Base-by-base conservation (phyloP, 768 basidiomycete species). In the Mycena haematopus region DNA sequence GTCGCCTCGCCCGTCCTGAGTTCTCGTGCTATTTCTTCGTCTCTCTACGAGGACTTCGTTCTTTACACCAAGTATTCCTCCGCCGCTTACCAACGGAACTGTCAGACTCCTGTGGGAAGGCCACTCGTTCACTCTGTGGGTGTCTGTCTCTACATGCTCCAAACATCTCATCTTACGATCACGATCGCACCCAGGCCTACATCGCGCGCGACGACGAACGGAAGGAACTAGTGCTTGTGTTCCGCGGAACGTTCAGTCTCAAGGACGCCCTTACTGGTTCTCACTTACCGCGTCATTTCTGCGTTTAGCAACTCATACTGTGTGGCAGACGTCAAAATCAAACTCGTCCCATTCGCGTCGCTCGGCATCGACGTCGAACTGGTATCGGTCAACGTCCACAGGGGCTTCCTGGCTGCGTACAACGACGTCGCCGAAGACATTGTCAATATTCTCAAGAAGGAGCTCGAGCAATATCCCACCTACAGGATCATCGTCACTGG, bases 1-100 rank as follows among this genome's bases (percentile, higher is more conserved):
- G 31, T 33, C 31, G 31, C 31, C 31, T 33, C 31, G 31, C 31
- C 31, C 11, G 31, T 33, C 31, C 11, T 33, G 31, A 33, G 6
- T 11, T 33, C 31, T 33, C 31, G 31, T 33, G 31, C 11, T 33
- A 74, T 82, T 44, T 70, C 75, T 49, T 72, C 76, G 27, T 55
- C 67, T 21, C 72, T 76, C 1, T 84, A 81, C 58, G 69, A 78
- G 46, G 71, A 83, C 50, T 75, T 85, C 35, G 78, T 77, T 58
- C 75, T 72, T 15, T 84, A 80, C 65, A 75, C 79, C 1, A 82
- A 81, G 66, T 85, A 83, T 65, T 78, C 84, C 7, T 84, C 83
- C 7, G 81, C 82, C 2, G 77, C 77, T 19, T 84, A 84, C 63
- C 82, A 81, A 55, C 55, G 72, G 25, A 36, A 82, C 8, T 84